A percentile compares a stretch with the other conserved stretches of the same genome.
Evolutionary conservation across 2,329 filamentous ascomycete genomes (phyloP).

Genomic region (Pyricularia pennisetigena): DNA sequence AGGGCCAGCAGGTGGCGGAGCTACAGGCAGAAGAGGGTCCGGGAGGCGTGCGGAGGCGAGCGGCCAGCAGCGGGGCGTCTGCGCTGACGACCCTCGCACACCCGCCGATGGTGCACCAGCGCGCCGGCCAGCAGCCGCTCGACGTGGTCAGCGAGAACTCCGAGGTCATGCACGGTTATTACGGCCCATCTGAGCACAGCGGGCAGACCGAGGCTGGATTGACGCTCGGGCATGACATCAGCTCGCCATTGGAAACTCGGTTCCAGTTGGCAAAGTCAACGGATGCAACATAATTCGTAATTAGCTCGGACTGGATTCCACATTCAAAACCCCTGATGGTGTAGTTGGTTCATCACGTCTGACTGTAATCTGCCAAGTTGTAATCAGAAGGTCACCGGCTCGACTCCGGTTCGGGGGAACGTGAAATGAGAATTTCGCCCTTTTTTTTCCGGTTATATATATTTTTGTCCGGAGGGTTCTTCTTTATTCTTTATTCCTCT

Average conservation of each 20-base stretch:
- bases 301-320: not conserved
- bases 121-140: constrained; percentile 14
- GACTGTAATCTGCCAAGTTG: too few relatives aligned
- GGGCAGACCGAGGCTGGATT: constrained; percentile 29
- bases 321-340: not conserved
- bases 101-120: constrained; percentile 13
- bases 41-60: constrained; percentile 17
- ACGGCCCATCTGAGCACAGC: constrained; percentile 28
- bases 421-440: too few relatives aligned
- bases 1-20: constrained; percentile 22
- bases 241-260: constrained; percentile 5
- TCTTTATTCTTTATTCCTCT: too few relatives aligned
- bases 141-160: constrained; percentile 28
- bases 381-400: too few relatives aligned
- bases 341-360: not conserved
- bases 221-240: constrained; percentile 6
- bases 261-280: not conserved
- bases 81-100: not conserved
- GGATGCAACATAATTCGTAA: not conserved
- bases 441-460: too few relatives aligned
- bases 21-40: constrained; percentile 20
- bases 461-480: too few relatives aligned
- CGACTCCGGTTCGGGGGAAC: too few relatives aligned
- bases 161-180: constrained; percentile 35
- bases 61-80: constrained; percentile 3